These are phyloP conservation scores for Cylindrodendrum hubeiense DNA, from an alignment of 2,329 filamentous ascomycete species.

Conservation along the genomic window DNA sequence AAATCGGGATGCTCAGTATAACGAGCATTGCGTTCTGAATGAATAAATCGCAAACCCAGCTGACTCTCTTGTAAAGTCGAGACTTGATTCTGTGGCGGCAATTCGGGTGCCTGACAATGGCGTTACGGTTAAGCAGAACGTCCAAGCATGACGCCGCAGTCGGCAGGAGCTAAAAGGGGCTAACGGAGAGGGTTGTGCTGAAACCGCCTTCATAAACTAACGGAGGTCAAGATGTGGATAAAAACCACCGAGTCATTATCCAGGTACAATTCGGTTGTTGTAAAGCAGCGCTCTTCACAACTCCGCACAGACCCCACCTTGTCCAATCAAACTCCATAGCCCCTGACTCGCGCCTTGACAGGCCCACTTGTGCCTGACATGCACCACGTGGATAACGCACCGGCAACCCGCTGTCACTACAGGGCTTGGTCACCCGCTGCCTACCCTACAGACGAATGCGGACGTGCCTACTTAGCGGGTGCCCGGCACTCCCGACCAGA, in stretches of 20 bases:
- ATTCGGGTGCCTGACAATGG: background rate
- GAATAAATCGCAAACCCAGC: background rate
- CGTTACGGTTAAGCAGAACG: background rate
- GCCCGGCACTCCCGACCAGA: background rate
- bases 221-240: background rate
- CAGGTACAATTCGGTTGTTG: conserved; percentile 4
- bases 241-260: background rate
- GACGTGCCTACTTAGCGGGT: background rate
- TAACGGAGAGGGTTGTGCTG: background rate
- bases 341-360: conserved; percentile 33
- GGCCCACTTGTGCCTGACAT: conserved; percentile 34
- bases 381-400: conserved; percentile 35
- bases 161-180: background rate
- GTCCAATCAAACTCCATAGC: conserved; percentile 28
- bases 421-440: background rate
- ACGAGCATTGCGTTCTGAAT: background rate
- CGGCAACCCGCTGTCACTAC: background rate
- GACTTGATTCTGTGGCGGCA: background rate
- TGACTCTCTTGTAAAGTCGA: background rate
- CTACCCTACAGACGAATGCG: conserved; percentile 17
- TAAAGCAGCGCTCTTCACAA: conserved; percentile 16
- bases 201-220: background rate
- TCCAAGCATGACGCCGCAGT: background rate
- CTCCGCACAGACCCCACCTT: background rate
- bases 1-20: background rate